These are phyloP conservation scores for Ilyonectria mors-panacis DNA, from an alignment of 2,329 filamentous ascomycete species.

Conservation along the genomic window DNA sequence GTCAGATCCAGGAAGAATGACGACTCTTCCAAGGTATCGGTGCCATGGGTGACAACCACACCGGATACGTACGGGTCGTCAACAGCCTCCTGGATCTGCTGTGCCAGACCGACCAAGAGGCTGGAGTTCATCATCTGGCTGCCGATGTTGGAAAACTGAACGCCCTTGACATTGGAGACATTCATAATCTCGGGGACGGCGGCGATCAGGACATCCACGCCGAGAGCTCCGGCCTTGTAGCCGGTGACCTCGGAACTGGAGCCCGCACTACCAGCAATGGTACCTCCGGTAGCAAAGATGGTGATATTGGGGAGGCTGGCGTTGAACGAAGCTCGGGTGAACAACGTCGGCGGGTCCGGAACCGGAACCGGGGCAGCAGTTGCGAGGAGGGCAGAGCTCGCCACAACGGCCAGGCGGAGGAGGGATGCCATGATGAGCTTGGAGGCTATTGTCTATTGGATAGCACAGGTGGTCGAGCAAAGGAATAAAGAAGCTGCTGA, in stretches of 20 bases:
- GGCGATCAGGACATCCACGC: constrained; percentile 64
- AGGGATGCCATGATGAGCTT: neutral
- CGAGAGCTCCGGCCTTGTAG: constrained; percentile 59
- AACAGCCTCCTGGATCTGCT: constrained; percentile 63
- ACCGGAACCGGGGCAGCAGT: neutral
- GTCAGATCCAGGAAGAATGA: constrained; percentile 74
- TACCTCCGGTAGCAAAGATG: constrained; percentile 70
- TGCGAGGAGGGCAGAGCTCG: neutral
- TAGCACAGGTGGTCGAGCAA: neutral
- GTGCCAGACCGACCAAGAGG: constrained; percentile 63
- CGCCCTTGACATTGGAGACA: constrained; percentile 67
- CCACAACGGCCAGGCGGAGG: neutral
- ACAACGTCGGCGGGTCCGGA: neutral
- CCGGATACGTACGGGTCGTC: constrained; percentile 58
- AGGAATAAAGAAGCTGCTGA: neutral
- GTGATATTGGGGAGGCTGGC: constrained; percentile 65
- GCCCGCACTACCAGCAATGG: constrained; percentile 66
- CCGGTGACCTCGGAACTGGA: constrained; percentile 61
- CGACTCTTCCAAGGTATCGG: constrained; percentile 74
- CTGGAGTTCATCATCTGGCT: constrained; percentile 62
- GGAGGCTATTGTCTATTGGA: neutral
- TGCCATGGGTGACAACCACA: constrained; percentile 75
- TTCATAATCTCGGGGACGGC: constrained; percentile 68
- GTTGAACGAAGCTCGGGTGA: constrained; percentile 29
- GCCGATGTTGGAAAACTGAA: constrained; percentile 65